phyloP scores from a whole-genome alignment of 495 filamentous ascomycete species.

The Penicillium flavigenum region DNA sequence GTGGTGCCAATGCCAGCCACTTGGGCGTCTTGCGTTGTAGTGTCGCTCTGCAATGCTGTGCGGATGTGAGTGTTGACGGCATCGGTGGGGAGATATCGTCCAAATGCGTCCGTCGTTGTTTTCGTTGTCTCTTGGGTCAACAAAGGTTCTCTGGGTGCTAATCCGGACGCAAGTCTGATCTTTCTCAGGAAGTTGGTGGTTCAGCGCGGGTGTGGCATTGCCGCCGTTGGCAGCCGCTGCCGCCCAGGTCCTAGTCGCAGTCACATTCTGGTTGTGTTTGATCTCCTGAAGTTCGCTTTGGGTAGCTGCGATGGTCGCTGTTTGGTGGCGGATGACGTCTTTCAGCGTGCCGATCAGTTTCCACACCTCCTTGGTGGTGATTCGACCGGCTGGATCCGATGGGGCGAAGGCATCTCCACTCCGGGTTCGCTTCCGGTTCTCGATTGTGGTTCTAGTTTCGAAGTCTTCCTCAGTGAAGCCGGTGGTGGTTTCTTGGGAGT shows the following conservation, averaged over 20 bases:
- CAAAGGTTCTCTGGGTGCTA: conserved; percentile 18
- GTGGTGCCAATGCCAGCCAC: conserved; percentile 1
- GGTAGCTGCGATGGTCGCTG: conserved; percentile 14
- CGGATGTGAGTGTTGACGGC: conserved; percentile 21
- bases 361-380: conserved; percentile 25
- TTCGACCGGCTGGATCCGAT: conserved; percentile 6
- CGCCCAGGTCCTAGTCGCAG: not conserved
- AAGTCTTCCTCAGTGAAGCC: no score
- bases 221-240: no score
- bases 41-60: conserved; percentile 14
- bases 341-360: conserved; percentile 22
- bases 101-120: conserved; percentile 17
- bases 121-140: conserved; percentile 22
- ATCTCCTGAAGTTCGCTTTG: conserved; percentile 21
- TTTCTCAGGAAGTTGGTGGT: no score
- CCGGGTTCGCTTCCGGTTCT: no score
- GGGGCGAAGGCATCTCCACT: no score
- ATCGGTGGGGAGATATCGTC: conserved; percentile 24
- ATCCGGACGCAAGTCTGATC: not conserved
- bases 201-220: no score
- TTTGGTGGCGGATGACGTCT: conserved; percentile 19
- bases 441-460: no score
- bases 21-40: conserved; percentile 18
- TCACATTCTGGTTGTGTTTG: conserved; percentile 19
- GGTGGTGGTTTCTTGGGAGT: no score